Base-by-base conservation (phyloP, 805 yeast genomes). In the Starmerella etchellsii region DNA sequence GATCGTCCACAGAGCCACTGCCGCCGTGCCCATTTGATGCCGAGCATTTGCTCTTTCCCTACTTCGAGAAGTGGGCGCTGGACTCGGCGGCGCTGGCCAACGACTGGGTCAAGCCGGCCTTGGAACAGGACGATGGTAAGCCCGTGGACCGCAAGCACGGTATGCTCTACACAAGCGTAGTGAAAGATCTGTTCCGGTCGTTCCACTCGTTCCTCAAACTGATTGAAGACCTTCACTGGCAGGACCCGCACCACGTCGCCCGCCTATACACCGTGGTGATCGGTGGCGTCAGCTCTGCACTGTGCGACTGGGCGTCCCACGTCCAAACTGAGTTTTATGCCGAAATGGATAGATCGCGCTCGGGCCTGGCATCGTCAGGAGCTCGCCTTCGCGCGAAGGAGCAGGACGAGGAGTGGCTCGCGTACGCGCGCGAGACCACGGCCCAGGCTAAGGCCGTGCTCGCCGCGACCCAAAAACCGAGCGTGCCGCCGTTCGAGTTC, bases 181-280 rank as follows among this genome's bases (percentile, higher is more conserved):
- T 79, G 1, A 54, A 70, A 19, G 91, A 81, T 54, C 68, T 80
- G 13, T 78, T 80, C 56, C 67, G 73, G 9, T 65, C 81, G 55
- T 67, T 81, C 27, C 69, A 70, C 43, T 75, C 75, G 39, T 69
- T 74, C 11, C 54, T 81, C 18, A 60, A 64, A 4, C 65, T 81
- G n/a, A 62, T 87, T 34, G 66, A 66, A 14, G 67, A 66, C 3
- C 67, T 82, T 32, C 63, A 70, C 1, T 87, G 95, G 95, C 59
- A 62, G 14, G 67, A 81, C 54, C 69, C 67, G 36, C 66, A 64
- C 39, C 87, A 84, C 50, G 57, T 70, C 16, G 79, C 93, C 0
- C 66, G 68, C 46, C 54, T 81, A 2, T 69, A 74, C 39, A 78
- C 91, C 0, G 57, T 64, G 2, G 55, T 84, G 20, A 66, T 81